Evolutionary conservation across 495 filamentous ascomycete genomes (phyloP), one percentile per base, ranked within the genome.

Genomic region (Aspergillus bertholletiae): DNA sequence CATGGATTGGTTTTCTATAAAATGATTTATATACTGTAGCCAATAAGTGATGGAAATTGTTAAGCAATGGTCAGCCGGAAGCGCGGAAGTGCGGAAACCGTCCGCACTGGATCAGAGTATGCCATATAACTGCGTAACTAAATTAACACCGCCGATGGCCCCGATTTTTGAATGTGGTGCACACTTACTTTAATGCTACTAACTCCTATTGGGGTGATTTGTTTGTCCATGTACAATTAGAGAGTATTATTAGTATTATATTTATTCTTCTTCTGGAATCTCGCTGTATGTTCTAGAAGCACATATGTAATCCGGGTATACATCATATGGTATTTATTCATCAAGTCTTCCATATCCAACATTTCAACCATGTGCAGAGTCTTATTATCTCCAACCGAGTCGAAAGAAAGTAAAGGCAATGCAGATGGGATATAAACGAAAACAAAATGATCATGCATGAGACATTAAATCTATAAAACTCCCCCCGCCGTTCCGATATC

Each of bases 1-100:
- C n/a, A n/a, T 18, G 20, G 46, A 15, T 21, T n/a, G 22, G 26
- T 35, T 21, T 27, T 49, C 28, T 43, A 43, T 43, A 43, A 4
- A 37, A 37, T 37, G 15, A 37, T 37, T 11, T 37, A 37, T 37
- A 28, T n/a, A 15, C 13, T 5, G 30, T 32, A 32, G 8, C 30
- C 30, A 32, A n/a, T n/a, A 11, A 54, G 20, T 18, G 18, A 45
- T 34, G 6, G 20, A 40, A 48, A 52, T 22, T 52, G 43, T 53
- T 43, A 48, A 52, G 49, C 43, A 52, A 24, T 26, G 26, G 32
- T 43, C 48, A 56, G 56, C 53, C 22, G 30, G 30, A 22, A 23
- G 13, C 35, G 39, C 37, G 39, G 49, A 46, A 52, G 55, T 52
- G 55, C 55, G 55, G 55, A 53, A 49, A 28, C 35, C 41, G 8